These are phyloP conservation scores for Coemansia sp. DNA, from an alignment of 371 early-diverging fungal species.

Conservation along the genomic window DNA sequence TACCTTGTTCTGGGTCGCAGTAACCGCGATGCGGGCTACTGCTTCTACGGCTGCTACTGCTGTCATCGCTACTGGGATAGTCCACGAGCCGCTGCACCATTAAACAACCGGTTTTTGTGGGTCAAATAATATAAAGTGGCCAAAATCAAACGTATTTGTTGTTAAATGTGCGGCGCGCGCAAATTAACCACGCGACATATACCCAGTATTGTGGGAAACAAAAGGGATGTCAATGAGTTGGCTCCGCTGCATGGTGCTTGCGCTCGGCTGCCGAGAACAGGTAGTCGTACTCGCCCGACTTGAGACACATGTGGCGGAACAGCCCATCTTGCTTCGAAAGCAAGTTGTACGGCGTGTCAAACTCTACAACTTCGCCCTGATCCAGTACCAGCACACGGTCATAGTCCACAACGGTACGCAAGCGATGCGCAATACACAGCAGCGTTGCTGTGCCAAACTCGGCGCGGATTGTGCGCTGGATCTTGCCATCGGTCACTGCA, in stretches of 20 bases:
- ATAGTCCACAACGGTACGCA: conserved; percentile 84
- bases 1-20: conserved; percentile 17
- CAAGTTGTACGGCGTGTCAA: conserved; percentile 63
- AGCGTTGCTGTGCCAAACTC: conserved; percentile 64
- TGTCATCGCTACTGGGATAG: conserved; percentile 26
- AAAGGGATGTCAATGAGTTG: neutral
- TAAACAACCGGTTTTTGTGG: no score
- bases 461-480: conserved; percentile 69
- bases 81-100: conserved; percentile 22
- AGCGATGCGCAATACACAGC: conserved; percentile 75
- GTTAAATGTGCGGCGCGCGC: neutral
- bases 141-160: neutral
- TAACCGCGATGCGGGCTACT: conserved; percentile 10
- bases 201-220: neutral
- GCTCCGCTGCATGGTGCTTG: conserved; percentile 33
- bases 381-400: conserved; percentile 82
- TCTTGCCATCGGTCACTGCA: conserved; percentile 61
- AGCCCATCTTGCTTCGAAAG: conserved; percentile 58
- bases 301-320: conserved; percentile 68
- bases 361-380: conserved; percentile 75
- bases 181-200: no score
- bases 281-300: conserved; percentile 69
- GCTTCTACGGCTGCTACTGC: conserved; percentile 12
- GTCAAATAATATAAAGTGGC: no score
- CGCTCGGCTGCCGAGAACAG: conserved; percentile 52